Evolutionary conservation across 192 early-diverging fungal species (phyloP), one percentile per base, ranked within the genome.

Genomic region (Umbelopsis sp.): DNA sequence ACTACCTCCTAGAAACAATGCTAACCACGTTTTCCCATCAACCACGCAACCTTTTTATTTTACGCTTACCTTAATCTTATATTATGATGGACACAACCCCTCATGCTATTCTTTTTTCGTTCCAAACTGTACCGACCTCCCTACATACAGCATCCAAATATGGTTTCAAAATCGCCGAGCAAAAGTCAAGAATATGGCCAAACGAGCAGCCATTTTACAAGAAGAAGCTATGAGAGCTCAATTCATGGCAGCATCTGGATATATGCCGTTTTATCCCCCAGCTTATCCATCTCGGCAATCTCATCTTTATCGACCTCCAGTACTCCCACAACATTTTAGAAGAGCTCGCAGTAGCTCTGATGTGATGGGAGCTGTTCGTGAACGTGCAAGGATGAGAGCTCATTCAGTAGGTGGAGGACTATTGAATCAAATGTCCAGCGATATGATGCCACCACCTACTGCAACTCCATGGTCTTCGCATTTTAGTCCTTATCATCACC

Each of bases 141-240:
- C 20, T 62, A 62, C 20, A n/a, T 32, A 34, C 56, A 62, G 56
- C 82, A 89, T 94, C 73, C 92, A 94, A 73, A 91, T 94, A 43
- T 94, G 92, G 92, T 94, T 94, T 74, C 92, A 94, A 74, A 94
- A 94, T 81, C 78, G 90, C 50, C 77, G 92, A 12, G 91, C 91
- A 11, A 94, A 94, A 68, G 83, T 91, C 21, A 93, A 93, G 80
- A 85, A 86, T 56, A 85, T 85, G 66, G 77, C 56, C 0, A 62
- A 62, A 62, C 26, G 56, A 34, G 56, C 56, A 20, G 56, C 56
- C 56, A 62, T 62, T 26, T 62, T 62, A 31, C 56, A 62, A 62
- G 56, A 62, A 62, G 56, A 62, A 31, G 56, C 56, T 16, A 62
- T 62, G 56, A 77, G 45, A 59, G 76, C 76, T 17, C 76, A 77